Base-by-base conservation (phyloP, 148 eudicot species). In the Mesembryanthemum crystallinum region DNA sequence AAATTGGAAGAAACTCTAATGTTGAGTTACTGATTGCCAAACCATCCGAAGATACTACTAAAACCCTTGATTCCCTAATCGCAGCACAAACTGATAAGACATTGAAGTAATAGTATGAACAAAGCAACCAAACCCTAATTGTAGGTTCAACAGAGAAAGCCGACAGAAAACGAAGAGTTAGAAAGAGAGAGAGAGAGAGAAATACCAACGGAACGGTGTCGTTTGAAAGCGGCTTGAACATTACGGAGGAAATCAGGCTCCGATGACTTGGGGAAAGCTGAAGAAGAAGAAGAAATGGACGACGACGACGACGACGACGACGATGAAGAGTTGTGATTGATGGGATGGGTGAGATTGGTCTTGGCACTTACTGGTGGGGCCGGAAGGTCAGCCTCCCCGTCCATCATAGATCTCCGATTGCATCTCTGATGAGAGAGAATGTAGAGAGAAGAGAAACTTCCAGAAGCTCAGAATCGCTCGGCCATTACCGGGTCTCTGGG, bases 201-300 rank as follows among this genome's bases (percentile, higher is more conserved):
- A 1, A 59, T 83, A 91, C 98, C 89, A 33, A 86, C 55, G 14
- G 98, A 82, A 49, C 98, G 99, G 76, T 85, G 96, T 51, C 99
- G 92, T 78, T 95, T 92, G 85, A 92, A 89, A 77, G 94, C 94
- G 17, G 97, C 98, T 78, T 89, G 91, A 73, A 92, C 86, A 83
- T 85, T 54, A 33, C 96, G 94, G 77, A 91, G 82, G 69, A 92
- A 80, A 60, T 81, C 88, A 39, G 91, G 91, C 1, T 88, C 80
- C 15, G 91, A 87, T 39, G 89, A 73, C 1, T 83, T 79, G 15
- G 75, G 69, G 24, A 85, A 80, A 13, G 83, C 69, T 9, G 88
- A 69, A 4, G 90, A 80, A 20, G 91, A 83, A 7, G 90, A 81
- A 7, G 88, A 76, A 42, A 82, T 61, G 33, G 67, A 64, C 9